Evolutionary conservation across 2,329 filamentous ascomycete genomes (phyloP).

Genomic region (Podosphaera aphanis): DNA sequence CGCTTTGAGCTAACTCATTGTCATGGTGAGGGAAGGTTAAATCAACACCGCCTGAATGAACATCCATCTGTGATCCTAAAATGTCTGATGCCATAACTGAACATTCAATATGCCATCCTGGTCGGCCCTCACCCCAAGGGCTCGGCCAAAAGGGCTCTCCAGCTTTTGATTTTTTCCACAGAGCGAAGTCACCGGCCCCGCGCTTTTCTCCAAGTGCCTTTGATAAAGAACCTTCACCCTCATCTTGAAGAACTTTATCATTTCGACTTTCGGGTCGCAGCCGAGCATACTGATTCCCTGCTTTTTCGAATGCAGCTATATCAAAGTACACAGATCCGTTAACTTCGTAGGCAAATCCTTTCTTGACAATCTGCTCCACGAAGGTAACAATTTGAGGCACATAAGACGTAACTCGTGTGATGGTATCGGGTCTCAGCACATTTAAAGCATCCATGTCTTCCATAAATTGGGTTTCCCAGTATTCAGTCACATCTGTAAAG

Average conservation of each 20-base stretch:
- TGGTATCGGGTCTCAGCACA: conserved; percentile 54
- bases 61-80: conserved; percentile 68
- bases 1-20: conserved; percentile 75
- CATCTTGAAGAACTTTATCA: conserved; percentile 61
- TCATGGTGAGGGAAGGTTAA: conserved; percentile 81
- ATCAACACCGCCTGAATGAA: conserved; percentile 83
- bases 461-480: conserved; percentile 71
- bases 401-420: conserved; percentile 84
- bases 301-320: conserved; percentile 62
- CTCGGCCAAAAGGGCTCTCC: conserved; percentile 82
- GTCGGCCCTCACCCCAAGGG: conserved; percentile 67
- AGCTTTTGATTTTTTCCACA: conserved; percentile 83
- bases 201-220: conserved; percentile 43
- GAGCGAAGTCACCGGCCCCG: conserved; percentile 60
- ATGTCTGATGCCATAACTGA: conserved; percentile 82
- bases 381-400: conserved; percentile 70
- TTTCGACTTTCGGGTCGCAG: conserved; percentile 68
- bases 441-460: conserved; percentile 75
- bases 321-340: conserved; percentile 91
- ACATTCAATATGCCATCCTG: conserved; percentile 96
- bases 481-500: conserved; percentile 66
- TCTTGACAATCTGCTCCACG: conserved; percentile 39
- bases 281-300: conserved; percentile 65
- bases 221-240: conserved; percentile 67
- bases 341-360: conserved; percentile 61